These are phyloP conservation scores for Alternaria ventricosa DNA, from an alignment of 2,329 filamentous ascomycete genomes.

Conservation along the genomic window DNA sequence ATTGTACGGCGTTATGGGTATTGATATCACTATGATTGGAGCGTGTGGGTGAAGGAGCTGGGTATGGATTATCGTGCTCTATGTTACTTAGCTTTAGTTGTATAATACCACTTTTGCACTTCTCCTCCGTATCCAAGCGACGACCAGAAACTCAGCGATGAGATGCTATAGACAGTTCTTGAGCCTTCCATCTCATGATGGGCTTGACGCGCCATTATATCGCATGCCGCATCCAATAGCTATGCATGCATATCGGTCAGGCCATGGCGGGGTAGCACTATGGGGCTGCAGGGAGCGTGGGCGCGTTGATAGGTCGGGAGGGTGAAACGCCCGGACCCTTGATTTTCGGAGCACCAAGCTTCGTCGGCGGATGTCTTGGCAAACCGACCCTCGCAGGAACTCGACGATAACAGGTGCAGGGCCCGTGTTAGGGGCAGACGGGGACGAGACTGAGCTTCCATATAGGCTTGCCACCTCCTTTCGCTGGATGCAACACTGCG, in stretches of 20 bases:
- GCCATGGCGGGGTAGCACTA: conserved; percentile 24
- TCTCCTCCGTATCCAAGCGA: not conserved
- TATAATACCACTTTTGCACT: not conserved
- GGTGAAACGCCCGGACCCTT: conserved; percentile 17
- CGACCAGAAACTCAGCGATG: no score
- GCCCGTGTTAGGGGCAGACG: not conserved
- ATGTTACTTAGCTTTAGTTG: not conserved
- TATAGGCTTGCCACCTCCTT: conserved; percentile 19
- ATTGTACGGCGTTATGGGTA: not conserved
- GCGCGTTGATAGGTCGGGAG: conserved; percentile 15
- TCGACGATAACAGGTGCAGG: conserved; percentile 24
- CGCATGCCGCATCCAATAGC: not conserved
- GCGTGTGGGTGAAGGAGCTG: not conserved
- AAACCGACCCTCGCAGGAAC: conserved; percentile 51
- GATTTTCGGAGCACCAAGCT: conserved; percentile 14
- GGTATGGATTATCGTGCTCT: not conserved
- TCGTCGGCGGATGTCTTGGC: conserved; percentile 28
- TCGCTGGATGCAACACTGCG: not conserved
- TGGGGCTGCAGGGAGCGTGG: conserved; percentile 16
- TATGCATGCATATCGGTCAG: conserved; percentile 5
- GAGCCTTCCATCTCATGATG: not conserved
- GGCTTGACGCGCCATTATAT: not conserved
- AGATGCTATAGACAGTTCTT: no score
- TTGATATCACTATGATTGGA: not conserved
- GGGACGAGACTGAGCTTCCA: not conserved